These are phyloP conservation scores for Saposhnikovia divaricata DNA, from an alignment of 129 eudicot species.

Conservation along the genomic window DNA sequence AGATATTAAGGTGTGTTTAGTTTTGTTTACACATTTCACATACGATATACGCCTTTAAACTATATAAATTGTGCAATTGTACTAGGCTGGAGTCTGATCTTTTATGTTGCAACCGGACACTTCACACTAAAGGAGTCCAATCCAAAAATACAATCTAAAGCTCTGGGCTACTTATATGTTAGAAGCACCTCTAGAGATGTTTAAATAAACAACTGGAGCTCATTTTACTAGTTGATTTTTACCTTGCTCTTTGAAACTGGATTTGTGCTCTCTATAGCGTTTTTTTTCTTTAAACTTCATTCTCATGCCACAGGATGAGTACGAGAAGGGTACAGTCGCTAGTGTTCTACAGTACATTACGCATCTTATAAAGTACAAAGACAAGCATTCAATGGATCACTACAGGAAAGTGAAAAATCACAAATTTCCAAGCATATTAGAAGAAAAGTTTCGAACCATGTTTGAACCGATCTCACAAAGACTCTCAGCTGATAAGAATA, in stretches of 20 bases:
- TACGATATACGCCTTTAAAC: too few relatives aligned
- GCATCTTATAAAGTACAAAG: constrained; percentile 72
- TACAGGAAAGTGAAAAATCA: constrained; percentile 46
- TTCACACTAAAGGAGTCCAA: not conserved
- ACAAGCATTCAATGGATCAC: constrained; percentile 61
- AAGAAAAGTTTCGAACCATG: constrained; percentile 46
- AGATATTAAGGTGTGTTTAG: constrained; percentile 36
- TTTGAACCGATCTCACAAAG: constrained; percentile 38
- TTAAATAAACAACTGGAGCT: not conserved
- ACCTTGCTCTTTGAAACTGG: not conserved
- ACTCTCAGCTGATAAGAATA: constrained; percentile 51
- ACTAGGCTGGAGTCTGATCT: not conserved
- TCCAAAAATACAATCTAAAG: too few relatives aligned
- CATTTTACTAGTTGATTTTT: not conserved
- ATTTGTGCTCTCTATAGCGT: not conserved
- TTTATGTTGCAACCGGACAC: not conserved
- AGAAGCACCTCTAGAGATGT: not conserved
- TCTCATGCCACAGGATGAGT: constrained; percentile 51
- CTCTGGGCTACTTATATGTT: not conserved
- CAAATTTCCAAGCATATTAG: constrained; percentile 51
- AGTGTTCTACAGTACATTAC: constrained; percentile 64
- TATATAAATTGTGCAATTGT: not conserved
- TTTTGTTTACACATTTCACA: not conserved
- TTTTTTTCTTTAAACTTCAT: not conserved
- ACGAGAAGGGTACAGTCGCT: constrained; percentile 36